These are phyloP conservation scores for Hamamelis virginiana DNA, from an alignment of 164 flowering plant species.

Conservation along the genomic window DNA sequence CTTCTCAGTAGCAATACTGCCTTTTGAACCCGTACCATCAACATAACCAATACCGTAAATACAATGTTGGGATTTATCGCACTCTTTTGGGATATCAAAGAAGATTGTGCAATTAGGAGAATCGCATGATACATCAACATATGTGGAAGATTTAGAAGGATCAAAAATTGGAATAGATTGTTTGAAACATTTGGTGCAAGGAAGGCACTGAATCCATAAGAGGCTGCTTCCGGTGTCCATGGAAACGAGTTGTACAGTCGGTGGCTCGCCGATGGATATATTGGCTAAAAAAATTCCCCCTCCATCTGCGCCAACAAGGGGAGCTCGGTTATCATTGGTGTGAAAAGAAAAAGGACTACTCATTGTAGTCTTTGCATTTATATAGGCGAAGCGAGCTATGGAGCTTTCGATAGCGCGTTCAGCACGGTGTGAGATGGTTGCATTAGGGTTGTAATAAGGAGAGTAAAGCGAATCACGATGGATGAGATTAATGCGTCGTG, in stretches of 20 bases:
- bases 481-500: background rate
- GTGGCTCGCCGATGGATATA: conserved; percentile 32
- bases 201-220: conserved; percentile 37
- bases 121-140: conserved; percentile 14
- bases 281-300: conserved; percentile 11
- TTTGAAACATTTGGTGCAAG: conserved; percentile 24
- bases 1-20: conserved; percentile 4
- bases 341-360: background rate
- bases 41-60: conserved; percentile 8
- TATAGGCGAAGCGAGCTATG: background rate
- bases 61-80: conserved; percentile 11
- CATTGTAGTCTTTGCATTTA: background rate
- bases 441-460: conserved; percentile 7
- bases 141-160: conserved; percentile 29
- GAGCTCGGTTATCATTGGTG: background rate
- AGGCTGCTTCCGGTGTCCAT: conserved; percentile 38
- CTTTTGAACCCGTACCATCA: background rate
- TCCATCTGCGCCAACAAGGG: background rate
- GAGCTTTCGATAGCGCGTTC: background rate
- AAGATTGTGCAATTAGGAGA: conserved; percentile 7
- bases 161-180: conserved; percentile 22
- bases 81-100: background rate
- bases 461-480: conserved; percentile 10
- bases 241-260: conserved; percentile 16
- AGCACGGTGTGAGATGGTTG: background rate